These are phyloP conservation scores for Suhomyces coccinellae DNA, from an alignment of 1,139 yeast genomes.

Conservation along the genomic window DNA sequence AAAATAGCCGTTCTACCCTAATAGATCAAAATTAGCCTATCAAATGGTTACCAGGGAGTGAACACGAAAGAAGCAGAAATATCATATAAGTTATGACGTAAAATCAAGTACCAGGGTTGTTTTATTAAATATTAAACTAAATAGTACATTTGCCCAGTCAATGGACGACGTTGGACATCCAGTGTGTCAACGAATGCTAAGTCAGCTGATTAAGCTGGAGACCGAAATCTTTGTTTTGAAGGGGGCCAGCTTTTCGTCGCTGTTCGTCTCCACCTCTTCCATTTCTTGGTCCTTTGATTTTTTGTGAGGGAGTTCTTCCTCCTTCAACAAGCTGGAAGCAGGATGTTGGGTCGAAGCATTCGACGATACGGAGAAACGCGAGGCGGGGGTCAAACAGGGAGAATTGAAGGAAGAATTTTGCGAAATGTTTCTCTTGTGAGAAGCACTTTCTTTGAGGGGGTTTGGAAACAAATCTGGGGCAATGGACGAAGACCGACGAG, in stretches of 20 bases:
- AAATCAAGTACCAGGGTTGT: not conserved
- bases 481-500: conserved; percentile 37
- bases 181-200: conserved; percentile 12
- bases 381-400: conserved; percentile 30
- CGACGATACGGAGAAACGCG: conserved; percentile 31
- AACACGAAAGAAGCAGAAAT: too few relatives aligned
- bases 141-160: conserved; percentile 13
- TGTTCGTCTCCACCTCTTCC: conserved; percentile 2
- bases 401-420: conserved; percentile 37
- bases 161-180: conserved; percentile 13
- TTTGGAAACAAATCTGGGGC: conserved; percentile 47
- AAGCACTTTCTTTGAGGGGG: conserved; percentile 22
- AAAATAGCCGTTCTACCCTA: too few relatives aligned
- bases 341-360: conserved; percentile 21
- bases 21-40: too few relatives aligned
- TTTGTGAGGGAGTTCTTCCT: conserved; percentile 12
- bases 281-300: conserved; percentile 10
- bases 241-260: conserved; percentile 2
- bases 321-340: conserved; percentile 5
- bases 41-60: not conserved
- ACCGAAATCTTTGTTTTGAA: conserved; percentile 26
- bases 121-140: conserved; percentile 1
- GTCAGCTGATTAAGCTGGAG: conserved; percentile 28
- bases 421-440: conserved; percentile 31
- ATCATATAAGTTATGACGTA: too few relatives aligned